Base-by-base conservation (phyloP, 2,329 filamentous ascomycete genomes). In the Venturia aucupariae region DNA sequence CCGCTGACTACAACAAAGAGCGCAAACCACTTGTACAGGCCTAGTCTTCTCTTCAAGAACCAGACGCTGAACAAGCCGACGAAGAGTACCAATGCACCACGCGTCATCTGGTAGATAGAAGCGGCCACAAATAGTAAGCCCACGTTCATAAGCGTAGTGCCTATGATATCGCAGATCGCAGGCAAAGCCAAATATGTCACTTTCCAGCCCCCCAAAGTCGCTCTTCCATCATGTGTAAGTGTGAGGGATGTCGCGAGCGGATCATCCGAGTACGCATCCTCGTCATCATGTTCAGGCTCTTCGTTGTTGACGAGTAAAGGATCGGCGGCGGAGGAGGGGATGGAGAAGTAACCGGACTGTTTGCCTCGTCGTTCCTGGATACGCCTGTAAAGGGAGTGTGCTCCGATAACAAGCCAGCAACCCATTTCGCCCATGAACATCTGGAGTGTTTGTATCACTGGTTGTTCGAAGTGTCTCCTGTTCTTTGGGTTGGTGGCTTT, bases 401-500 rank as follows among this genome's bases (percentile, higher is more conserved):
- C 71, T 27, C 88, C 86, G 54, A 97, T 84, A 63, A 99, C 90
- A 17, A 97, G 82, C 92, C 93, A 99, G 80, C 92, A 96, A 67
- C 92, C 93, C 83, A 90, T 89, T 76, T 99, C 94, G 64, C 94
- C 94, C 67, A 97, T 83, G 75, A 99, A 99, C 94, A 99, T 99
- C 76, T 97, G 94, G 0, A 91, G 80, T 1, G 94, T 97, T 75
- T 99, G 94, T 64, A 97, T 86, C 62, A 99, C 92, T 22, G 94
- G 94, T 74, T 97, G 93, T 75, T 97, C 91, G 77, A 99, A 97
- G 70, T 84, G 83, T 67, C 84, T 79, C 63, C 85, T 88, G 68
- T 88, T 84, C 66, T 81, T 82, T 11, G 85, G 84, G 71, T 90
- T 79, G 27, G 84, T 80, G 66, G 85, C 82, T 71, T 90, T 86